Percentiles rank a stretch among this genome's conserved stretches.
Conservation (phyloP, 164 flowering plant genomes). For the Warburgia ugandensis region DNA sequence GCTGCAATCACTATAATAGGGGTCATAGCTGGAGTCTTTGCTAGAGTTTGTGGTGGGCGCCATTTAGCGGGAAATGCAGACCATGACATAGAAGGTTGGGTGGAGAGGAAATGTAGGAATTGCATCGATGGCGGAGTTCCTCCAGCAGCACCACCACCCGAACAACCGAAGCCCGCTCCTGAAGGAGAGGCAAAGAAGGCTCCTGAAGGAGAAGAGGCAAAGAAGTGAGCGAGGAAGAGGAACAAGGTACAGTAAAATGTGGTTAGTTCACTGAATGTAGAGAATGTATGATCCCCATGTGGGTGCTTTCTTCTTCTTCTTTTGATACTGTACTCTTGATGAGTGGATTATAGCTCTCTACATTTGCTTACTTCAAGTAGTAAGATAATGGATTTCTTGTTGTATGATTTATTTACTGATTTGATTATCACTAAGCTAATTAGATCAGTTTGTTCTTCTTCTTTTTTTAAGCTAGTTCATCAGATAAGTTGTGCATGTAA, state of each 20-base stretch:
- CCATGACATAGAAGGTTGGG: conserved; percentile 78
- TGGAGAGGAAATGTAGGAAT: conserved; percentile 57
- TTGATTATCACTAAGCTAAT: too few relatives aligned
- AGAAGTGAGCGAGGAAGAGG: conserved; percentile 4
- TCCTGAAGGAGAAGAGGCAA: conserved; percentile 12
- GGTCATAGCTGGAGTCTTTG: conserved; percentile 63
- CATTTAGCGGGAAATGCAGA: conserved; percentile 55
- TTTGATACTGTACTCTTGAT: too few relatives aligned
- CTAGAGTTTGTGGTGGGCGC: conserved; percentile 66
- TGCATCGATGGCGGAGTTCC: conserved; percentile 68
- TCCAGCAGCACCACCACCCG: conserved; percentile 21
- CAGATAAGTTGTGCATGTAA: too few relatives aligned
- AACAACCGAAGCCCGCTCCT: conserved; percentile 1
- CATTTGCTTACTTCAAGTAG: too few relatives aligned
- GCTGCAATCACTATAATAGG: conserved; percentile 63
- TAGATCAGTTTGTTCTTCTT: too few relatives aligned
- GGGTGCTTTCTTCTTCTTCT: not conserved
- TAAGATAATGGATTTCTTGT: too few relatives aligned
- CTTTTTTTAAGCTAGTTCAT: too few relatives aligned
- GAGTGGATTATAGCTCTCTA: too few relatives aligned
- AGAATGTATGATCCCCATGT: not conserved
- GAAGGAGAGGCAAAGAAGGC: conserved; percentile 5
- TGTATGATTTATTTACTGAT: too few relatives aligned
- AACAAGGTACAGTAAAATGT: too few relatives aligned
- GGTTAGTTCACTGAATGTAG: not conserved